Evolutionary conservation across 306 rosid species (phyloP).

Genomic region (Vigna reflexopilosa): DNA sequence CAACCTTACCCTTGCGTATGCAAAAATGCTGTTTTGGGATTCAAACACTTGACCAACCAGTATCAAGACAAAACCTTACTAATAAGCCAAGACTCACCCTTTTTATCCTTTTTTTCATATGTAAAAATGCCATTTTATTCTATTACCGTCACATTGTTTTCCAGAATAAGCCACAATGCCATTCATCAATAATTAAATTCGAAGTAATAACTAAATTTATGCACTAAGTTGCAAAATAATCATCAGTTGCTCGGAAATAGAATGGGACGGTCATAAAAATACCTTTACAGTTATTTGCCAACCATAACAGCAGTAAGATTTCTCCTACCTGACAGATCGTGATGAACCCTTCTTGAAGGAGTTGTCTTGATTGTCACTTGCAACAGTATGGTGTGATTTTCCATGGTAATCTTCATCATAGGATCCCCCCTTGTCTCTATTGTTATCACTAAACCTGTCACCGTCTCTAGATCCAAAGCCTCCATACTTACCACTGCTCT

Average conservation of each 20-base stretch:
- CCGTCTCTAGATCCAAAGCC: conserved; percentile 62
- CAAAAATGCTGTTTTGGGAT: background rate
- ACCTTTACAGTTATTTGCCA: conserved; percentile 18
- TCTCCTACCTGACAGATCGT: conserved; percentile 62
- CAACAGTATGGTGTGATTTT: conserved; percentile 56
- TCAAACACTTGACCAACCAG: background rate
- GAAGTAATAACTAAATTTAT: conserved; percentile 12
- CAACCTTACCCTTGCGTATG: background rate
- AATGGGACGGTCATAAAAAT: conserved; percentile 19
- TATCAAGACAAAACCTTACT: too few relatives aligned
- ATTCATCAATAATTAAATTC: background rate
- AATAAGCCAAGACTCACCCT: too few relatives aligned
- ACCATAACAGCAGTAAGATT: conserved; percentile 35
- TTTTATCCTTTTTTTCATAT: too few relatives aligned
- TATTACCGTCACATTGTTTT: background rate
- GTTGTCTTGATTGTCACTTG: conserved; percentile 58
- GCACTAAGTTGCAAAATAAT: conserved; percentile 20
- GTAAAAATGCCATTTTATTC: background rate
- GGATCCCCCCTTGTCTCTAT: conserved; percentile 64
- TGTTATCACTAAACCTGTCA: conserved; percentile 65
- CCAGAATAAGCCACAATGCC: background rate
- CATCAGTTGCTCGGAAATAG: conserved; percentile 7
- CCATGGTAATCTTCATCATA: conserved; percentile 56
- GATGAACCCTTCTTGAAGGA: conserved; percentile 69
- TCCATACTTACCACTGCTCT: conserved; percentile 71